These are phyloP conservation scores for Saccharomycopsis guyanensis DNA, from an alignment of 805 yeast genomes.

Conservation along the genomic window DNA sequence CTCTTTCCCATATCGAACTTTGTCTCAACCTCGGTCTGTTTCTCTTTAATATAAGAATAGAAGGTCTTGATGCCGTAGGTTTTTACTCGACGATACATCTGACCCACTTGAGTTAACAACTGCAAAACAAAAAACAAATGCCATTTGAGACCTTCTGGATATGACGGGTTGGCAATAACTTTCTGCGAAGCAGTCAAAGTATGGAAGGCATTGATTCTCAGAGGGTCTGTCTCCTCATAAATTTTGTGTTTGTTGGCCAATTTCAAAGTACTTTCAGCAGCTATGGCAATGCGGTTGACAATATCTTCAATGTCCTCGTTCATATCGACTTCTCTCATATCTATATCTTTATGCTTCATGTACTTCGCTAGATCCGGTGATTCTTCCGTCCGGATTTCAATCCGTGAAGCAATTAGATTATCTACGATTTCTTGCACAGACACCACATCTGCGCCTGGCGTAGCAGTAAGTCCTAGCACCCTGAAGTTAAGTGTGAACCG, in stretches of 20 bases:
- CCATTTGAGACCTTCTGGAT: constrained; percentile 72
- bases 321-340: constrained; percentile 47
- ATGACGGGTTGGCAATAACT: constrained; percentile 41
- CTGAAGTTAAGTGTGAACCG: constrained; percentile 63
- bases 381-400: constrained; percentile 81
- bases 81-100: constrained; percentile 56
- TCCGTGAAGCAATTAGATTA: constrained; percentile 62
- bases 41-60: constrained; percentile 55
- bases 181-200: constrained; percentile 64
- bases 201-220: constrained; percentile 58
- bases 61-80: constrained; percentile 81
- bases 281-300: constrained; percentile 48
- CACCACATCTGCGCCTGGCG: constrained; percentile 85
- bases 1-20: constrained; percentile 55
- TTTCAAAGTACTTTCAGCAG: constrained; percentile 57
- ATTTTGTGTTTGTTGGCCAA: constrained; percentile 58
- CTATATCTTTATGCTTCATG: constrained; percentile 60
- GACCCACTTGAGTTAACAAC: constrained; percentile 64
- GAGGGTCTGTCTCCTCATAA: constrained; percentile 59
- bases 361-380: constrained; percentile 75
- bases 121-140: constrained; percentile 54
- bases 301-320: constrained; percentile 50
- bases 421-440: constrained; percentile 81
- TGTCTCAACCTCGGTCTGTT: constrained; percentile 48
- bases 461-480: constrained; percentile 84